Percentiles rank a stretch among this genome's conserved stretches.
phyloP scores from a whole-genome alignment of 805 yeast species.

The Millerago galiae region DNA sequence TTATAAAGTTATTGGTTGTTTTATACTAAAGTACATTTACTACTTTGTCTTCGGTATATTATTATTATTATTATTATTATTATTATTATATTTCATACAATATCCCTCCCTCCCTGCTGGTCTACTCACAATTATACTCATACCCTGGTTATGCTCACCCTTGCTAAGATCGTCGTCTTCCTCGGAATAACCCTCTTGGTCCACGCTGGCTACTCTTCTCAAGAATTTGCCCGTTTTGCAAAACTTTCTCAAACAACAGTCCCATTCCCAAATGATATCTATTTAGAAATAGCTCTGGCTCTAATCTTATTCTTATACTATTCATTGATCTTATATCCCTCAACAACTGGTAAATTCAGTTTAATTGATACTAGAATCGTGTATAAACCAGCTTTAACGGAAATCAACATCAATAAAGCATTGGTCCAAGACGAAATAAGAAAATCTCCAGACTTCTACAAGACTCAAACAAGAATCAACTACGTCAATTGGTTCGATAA shows the following conservation, averaged over 20 bases:
- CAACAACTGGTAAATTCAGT: conserved; percentile 1
- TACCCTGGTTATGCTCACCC: not conserved
- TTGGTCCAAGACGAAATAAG: conserved; percentile 5
- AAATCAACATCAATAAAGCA: conserved; percentile 2
- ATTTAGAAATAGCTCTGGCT: conserved; percentile 2
- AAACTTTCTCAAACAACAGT: not conserved
- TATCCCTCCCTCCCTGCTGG: no score
- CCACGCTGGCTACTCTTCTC: conserved; percentile 9
- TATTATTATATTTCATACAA: no score
- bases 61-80: no score
- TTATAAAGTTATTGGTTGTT: no score
- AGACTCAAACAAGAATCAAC: conserved; percentile 4
- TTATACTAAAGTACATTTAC: no score
- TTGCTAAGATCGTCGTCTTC: not conserved
- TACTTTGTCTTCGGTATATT: no score
- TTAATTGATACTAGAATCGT: conserved; percentile 1
- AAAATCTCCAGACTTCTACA: conserved; percentile 6
- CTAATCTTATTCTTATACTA: conserved; percentile 2
- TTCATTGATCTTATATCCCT: conserved; percentile 2
- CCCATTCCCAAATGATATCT: conserved; percentile 6
- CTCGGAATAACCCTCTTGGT: not conserved
- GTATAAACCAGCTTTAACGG: not conserved
- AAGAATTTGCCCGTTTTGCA: conserved; percentile 3
- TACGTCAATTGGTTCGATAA: conserved; percentile 7
- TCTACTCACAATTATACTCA: not conserved